Percentiles rank a stretch among this genome's conserved stretches.
These are phyloP conservation scores for Pyrenopolyporus hunteri DNA, from an alignment of 495 filamentous ascomycete species.

Conservation along the genomic window DNA sequence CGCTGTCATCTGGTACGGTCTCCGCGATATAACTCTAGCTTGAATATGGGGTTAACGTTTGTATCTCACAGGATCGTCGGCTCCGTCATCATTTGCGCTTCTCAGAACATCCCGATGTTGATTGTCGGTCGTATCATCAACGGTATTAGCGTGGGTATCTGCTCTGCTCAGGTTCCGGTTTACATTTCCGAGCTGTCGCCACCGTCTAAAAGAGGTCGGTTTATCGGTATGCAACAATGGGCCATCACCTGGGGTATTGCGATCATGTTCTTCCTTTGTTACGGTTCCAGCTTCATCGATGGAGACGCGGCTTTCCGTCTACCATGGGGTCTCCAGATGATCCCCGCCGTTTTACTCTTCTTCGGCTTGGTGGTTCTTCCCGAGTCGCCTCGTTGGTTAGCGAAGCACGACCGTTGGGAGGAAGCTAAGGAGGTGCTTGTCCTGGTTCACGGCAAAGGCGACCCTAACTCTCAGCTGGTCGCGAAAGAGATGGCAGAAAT, in stretches of 20 bases:
- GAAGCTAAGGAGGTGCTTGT: slow-evolving; percentile 67
- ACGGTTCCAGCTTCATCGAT: slow-evolving; percentile 71
- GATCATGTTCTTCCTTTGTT: slow-evolving; percentile 84
- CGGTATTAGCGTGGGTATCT: slow-evolving; percentile 76
- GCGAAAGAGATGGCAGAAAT: slow-evolving; percentile 72
- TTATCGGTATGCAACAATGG: slow-evolving; percentile 78
- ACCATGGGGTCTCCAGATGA: slow-evolving; percentile 78
- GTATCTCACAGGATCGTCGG: slow-evolving; percentile 54
- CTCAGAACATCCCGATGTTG: slow-evolving; percentile 76
- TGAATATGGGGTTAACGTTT: slow-evolving; percentile 19
- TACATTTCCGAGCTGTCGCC: slow-evolving; percentile 78
- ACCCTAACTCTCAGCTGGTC: slow-evolving; percentile 67
- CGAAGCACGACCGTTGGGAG: slow-evolving; percentile 75
- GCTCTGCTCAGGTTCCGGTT: slow-evolving; percentile 79
- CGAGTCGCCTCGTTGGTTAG: slow-evolving; percentile 80
- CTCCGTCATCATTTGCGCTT: slow-evolving; percentile 70
- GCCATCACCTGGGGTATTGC: slow-evolving; percentile 82
- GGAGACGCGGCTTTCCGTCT: slow-evolving; percentile 68
- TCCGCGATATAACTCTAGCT: background rate
- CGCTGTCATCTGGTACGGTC: slow-evolving; percentile 64
- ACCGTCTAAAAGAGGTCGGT: slow-evolving; percentile 70
- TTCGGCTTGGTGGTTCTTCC: slow-evolving; percentile 69
- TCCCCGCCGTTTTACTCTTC: slow-evolving; percentile 71
- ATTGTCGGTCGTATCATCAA: slow-evolving; percentile 78
- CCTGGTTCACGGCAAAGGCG: slow-evolving; percentile 70